phyloP scores from a whole-genome alignment of 1,284 basidiomycete species.

The Rhodotorula sp. region DNA sequence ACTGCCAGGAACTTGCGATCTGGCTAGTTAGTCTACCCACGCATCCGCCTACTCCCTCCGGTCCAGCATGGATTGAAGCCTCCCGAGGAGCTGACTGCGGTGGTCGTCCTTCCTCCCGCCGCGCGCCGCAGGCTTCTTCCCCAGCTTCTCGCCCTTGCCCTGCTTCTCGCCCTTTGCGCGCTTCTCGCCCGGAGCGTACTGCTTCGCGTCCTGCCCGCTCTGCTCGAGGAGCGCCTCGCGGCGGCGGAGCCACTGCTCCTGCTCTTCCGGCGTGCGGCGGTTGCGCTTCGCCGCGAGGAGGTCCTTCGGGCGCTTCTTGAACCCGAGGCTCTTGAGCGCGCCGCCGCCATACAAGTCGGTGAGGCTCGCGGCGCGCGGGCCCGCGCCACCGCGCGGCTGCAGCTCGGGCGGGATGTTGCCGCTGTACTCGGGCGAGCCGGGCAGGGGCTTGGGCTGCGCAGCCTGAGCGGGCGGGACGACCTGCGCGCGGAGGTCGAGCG shows the following conservation, averaged over 20 bases:
- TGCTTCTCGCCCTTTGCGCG: neutral
- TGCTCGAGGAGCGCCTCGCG: conserved; percentile 3
- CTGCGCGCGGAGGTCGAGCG: conserved; percentile 15
- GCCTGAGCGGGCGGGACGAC: conserved; percentile 7
- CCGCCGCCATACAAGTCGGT: neutral
- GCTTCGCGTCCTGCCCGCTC: neutral
- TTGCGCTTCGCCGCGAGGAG: neutral
- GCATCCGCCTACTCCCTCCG: neutral
- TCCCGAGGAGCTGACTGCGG: neutral
- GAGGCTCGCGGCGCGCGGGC: neutral
- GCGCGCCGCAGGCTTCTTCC: neutral
- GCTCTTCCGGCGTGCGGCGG: conserved; percentile 5
- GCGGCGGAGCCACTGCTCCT: conserved; percentile 9
- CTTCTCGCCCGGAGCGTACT: neutral
- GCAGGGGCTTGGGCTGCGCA: neutral
- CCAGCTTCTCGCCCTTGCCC: neutral
- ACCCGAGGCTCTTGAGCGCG: neutral
- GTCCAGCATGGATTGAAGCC: neutral
- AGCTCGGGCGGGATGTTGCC: conserved; percentile 18
- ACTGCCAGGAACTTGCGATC: neutral
- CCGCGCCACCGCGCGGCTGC: neutral
- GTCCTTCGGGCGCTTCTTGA: conserved; percentile 1
- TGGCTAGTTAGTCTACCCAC: neutral
- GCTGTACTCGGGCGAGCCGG: conserved; percentile 31
- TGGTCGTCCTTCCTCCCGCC: neutral